Conservation (phyloP, 306 rosid species). For the Corylus heterophylla region DNA sequence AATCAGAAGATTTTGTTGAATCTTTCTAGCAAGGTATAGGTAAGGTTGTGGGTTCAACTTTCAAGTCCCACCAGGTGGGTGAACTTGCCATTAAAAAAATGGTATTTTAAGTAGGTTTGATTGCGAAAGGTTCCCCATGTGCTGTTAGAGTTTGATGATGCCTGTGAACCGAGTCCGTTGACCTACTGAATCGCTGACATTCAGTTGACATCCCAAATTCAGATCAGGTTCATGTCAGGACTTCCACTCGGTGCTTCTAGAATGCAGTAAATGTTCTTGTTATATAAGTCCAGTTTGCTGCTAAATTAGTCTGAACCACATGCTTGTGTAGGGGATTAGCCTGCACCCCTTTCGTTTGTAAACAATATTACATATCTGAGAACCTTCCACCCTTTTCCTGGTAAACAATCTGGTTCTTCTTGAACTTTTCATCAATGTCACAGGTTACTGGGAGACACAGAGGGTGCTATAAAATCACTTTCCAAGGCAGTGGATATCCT, state of each 20-base stretch:
- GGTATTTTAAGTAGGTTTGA: neutral
- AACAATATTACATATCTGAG: neutral
- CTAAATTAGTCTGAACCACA: neutral
- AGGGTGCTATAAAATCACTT: slow-evolving; percentile 62
- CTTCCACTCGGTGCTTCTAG: neutral
- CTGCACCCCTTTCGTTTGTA: neutral
- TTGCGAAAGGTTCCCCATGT: neutral
- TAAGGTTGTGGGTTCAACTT: too few relatives aligned
- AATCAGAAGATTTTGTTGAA: too few relatives aligned
- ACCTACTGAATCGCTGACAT: neutral
- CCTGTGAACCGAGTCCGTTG: neutral
- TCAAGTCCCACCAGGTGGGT: too few relatives aligned
- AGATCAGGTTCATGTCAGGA: neutral
- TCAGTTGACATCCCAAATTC: neutral
- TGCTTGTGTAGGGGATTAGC: neutral
- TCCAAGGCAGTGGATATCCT: slow-evolving; percentile 70
- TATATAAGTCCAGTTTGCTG: neutral
- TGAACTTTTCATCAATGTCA: neutral
- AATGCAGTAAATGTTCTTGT: neutral
- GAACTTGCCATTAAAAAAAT: neutral
- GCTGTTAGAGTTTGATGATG: neutral
- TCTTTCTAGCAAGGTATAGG: too few relatives aligned
- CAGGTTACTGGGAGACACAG: slow-evolving; percentile 73
- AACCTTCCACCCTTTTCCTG: neutral
- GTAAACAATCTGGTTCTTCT: neutral